Evolutionary conservation across 352 stramenopile species (phyloP), one percentile per base, ranked within the genome.

Genomic region (Phytophthora boehmeriae): DNA sequence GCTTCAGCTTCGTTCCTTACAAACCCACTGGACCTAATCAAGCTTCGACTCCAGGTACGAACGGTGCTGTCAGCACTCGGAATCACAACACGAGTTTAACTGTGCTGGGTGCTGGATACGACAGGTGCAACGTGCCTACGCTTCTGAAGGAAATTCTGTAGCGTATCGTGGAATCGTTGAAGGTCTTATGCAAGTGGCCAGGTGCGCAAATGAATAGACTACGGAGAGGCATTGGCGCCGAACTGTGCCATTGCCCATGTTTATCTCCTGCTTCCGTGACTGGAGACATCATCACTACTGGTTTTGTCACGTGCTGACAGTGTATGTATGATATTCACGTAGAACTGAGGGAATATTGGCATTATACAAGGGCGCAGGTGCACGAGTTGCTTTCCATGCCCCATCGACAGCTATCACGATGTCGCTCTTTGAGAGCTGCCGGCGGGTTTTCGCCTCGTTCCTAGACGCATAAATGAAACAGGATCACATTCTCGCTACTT

Each of bases 361-460:
- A 5, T 65, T 99, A 11, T 99, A 98, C 75, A 96, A 97, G 67
- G 97, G 97, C 3, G 93, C 96, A 5, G 92, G 89, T 39, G 96
- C 97, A 2, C 89, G 97, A 25, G 86, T 99, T 44, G 76, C 95
- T 5, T 98, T 99, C 73, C 95, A 98, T 71, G 92, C 94, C 1
- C 97, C 97, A 32, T 97, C 92, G 8, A 99, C 93, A 3, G 97
- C 96, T 36, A 96, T 99, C 47, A 98, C 96, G 11, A 99, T 99
- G 94, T 97, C 94, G 22, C 80, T 94, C 6, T 99, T 98, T 54
- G 97, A 99, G 71, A 96, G 83, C 46, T 97, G 81, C 38, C 76
- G 81, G 17, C 78, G 63, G 2, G 72, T 87, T 10, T 91, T 86
- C 50, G 73, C 78, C 8, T 60, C 78, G 27, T 17, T 86, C 22